Base-by-base conservation (phyloP, 2,329 filamentous ascomycete species). In the Phyllosticta citriasiana region DNA sequence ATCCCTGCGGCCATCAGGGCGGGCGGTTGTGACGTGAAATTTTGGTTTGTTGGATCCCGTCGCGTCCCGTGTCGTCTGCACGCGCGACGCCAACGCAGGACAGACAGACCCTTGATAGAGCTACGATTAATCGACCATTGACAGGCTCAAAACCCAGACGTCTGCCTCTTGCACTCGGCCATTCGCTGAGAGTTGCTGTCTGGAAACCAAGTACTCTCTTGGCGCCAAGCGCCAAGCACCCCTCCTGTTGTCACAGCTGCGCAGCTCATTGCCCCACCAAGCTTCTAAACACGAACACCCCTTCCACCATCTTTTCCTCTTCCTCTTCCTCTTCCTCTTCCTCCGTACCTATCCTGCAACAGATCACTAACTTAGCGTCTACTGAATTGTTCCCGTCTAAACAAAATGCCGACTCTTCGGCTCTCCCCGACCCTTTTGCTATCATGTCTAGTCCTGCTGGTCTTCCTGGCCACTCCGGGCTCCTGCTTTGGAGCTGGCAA, bases 401-500 rank as follows among this genome's bases (percentile, higher is more conserved):
- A 6, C 55, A 62, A 51, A 52, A 62, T 62, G 60, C 60, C 60
- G 60, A 56, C 55, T 47, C 55, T 62, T 62, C 60, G 60, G 60
- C 61, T 62, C 55, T 66, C 67, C 51, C 63, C 72, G 60, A 68
- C 71, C 63, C 62, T 77, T 33, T 70, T 75, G 65, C 70, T 75
- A 55, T 69, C 75, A 63, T 74, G 73, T 65, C 67, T 74, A 57
- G 62, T 79, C 35, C 67, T 81, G 12, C 67, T 90, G 66, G 76
- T 93, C 66, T 78, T 91, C 67, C 76, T 84, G 66, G 84, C 86
- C 59, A 80, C 80, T 63, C 88, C 88, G 19, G 83, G 84, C 40
- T 80, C 87, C 66, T 90, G 89, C 60, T 96, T 96, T 71, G 91
- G 91, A 66, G 91, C 91, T 68, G 91, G 91, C 64, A 95, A 95